phyloP scores from a whole-genome alignment of 2,329 filamentous ascomycete species.

The Penicillium crustosum region DNA sequence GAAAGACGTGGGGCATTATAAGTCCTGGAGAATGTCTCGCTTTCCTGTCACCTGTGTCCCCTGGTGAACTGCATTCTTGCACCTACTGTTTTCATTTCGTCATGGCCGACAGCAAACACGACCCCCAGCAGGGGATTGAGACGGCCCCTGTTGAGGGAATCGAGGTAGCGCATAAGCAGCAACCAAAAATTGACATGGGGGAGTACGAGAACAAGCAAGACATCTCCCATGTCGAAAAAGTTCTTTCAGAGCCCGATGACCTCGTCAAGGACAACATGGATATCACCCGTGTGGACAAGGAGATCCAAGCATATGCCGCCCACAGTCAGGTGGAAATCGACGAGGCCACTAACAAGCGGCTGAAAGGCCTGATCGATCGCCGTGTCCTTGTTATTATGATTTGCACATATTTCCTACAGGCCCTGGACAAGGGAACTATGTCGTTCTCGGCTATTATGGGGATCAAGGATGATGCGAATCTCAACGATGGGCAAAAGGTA shows the following conservation, averaged over 20 bases:
- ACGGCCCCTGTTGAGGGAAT: background rate
- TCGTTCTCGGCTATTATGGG: conserved; percentile 47
- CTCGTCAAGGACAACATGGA: conserved; percentile 56
- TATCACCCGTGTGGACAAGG: conserved; percentile 63
- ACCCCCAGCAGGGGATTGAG: conserved; percentile 17
- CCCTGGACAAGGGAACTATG: conserved; percentile 44
- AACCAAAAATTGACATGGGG: conserved; percentile 12
- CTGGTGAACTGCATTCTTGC: background rate
- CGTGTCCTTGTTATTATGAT: conserved; percentile 71
- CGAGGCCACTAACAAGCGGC: conserved; percentile 58
- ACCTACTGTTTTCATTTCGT: no score
- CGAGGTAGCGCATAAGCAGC: background rate
- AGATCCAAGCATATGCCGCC: conserved; percentile 68
- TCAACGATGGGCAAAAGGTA: conserved; percentile 40
- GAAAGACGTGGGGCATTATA: background rate
- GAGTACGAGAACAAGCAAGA: conserved; percentile 28
- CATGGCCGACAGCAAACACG: conserved; percentile 11
- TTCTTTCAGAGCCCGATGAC: conserved; percentile 47
- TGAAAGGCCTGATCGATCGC: conserved; percentile 66
- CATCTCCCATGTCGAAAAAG: conserved; percentile 51
- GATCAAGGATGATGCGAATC: conserved; percentile 48
- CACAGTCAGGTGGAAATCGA: conserved; percentile 58
- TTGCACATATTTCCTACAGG: conserved; percentile 69
- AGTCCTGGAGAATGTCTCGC: background rate
- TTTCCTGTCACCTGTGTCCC: background rate